phyloP scores from a whole-genome alignment of 495 filamentous ascomycete genomes.

The Daldinia loculata region DNA sequence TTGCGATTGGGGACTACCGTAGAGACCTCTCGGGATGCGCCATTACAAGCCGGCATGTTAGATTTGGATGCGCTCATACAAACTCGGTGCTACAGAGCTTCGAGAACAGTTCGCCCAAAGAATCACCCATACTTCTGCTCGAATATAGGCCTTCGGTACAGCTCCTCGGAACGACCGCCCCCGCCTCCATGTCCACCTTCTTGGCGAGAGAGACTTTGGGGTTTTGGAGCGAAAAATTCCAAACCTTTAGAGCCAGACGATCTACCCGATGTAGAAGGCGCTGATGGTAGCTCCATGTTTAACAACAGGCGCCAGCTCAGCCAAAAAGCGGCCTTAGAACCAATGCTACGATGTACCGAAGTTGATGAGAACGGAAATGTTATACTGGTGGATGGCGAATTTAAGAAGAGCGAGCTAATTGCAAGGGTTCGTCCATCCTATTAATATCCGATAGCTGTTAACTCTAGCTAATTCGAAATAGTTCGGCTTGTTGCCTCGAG shows the following conservation, averaged over 20 bases:
- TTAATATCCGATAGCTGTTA: not conserved
- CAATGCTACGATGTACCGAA: constrained; percentile 89
- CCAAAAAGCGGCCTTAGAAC: constrained; percentile 78
- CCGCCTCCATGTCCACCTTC: constrained; percentile 57
- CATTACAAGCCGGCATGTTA: constrained; percentile 54
- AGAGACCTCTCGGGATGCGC: constrained; percentile 30
- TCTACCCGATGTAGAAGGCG: constrained; percentile 57
- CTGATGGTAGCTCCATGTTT: constrained; percentile 61
- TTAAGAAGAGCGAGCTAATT: constrained; percentile 95
- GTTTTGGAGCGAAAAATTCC: constrained; percentile 45
- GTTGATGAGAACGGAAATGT: constrained; percentile 94
- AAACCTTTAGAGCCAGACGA: constrained; percentile 60
- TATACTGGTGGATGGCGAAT: constrained; percentile 93
- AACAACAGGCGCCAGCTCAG: constrained; percentile 68
- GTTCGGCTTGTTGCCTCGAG: constrained; percentile 95
- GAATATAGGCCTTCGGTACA: constrained; percentile 46
- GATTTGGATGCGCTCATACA: constrained; percentile 57
- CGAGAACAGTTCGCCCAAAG: constrained; percentile 18
- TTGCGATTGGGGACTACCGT: constrained; percentile 4
- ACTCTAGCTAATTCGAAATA: constrained; percentile 52
- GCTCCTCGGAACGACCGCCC: constrained; percentile 41
- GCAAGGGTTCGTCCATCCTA: constrained; percentile 74
- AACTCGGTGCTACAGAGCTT: constrained; percentile 12
- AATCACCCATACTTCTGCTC: constrained; percentile 20
- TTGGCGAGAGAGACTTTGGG: constrained; percentile 67